These are phyloP conservation scores for Filobasidium floriforme DNA, from an alignment of 768 basidiomycete species.

Conservation along the genomic window DNA sequence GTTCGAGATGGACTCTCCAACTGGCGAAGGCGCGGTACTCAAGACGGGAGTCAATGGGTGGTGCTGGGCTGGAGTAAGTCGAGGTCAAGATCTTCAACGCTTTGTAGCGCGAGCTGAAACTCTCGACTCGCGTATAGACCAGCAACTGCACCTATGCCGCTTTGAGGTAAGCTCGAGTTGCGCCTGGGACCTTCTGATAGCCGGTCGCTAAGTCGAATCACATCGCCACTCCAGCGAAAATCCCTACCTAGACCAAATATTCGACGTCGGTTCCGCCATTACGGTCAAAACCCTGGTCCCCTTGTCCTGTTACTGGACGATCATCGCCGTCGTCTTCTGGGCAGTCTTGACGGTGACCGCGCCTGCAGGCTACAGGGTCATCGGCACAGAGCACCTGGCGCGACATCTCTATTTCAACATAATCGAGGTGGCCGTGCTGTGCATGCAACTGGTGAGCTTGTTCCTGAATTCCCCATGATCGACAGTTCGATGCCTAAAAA, in stretches of 20 bases:
- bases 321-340: constrained; percentile 38
- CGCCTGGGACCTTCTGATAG: no score
- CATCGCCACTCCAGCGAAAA: constrained; percentile 29
- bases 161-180: constrained; percentile 29
- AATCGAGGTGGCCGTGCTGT: constrained; percentile 39
- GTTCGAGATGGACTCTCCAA: constrained; percentile 34
- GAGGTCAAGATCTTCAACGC: background rate
- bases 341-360: constrained; percentile 31
- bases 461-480: background rate
- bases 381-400: constrained; percentile 36
- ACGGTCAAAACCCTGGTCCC: constrained; percentile 39
- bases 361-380: constrained; percentile 36
- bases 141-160: constrained; percentile 42
- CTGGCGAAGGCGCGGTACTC: constrained; percentile 19
- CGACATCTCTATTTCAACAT: constrained; percentile 41
- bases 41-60: constrained; percentile 40
- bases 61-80: constrained; percentile 30
- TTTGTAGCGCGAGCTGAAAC: background rate
- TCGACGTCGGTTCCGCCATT: constrained; percentile 39
- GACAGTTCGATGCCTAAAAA: background rate
- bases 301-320: constrained; percentile 42
- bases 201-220: background rate
- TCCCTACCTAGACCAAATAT: constrained; percentile 28
- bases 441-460: constrained; percentile 31
- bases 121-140: constrained; percentile 20